Conservation (phyloP, 768 basidiomycete species). For the Lentinula aciculospora region DNA sequence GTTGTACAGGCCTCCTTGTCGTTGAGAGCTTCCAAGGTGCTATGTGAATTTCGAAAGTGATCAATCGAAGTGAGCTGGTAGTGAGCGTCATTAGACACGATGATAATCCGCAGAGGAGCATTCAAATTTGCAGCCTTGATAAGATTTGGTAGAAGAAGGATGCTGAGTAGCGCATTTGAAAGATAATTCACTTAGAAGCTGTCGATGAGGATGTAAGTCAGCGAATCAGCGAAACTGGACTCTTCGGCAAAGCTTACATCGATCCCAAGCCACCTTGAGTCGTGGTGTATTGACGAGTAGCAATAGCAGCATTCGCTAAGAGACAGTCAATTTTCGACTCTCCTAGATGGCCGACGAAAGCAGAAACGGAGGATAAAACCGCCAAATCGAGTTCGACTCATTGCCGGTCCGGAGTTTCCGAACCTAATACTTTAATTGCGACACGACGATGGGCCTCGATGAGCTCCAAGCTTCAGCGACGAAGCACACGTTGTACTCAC, state of each 20-base stretch:
- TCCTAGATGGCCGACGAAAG: neutral
- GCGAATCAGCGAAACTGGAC: neutral
- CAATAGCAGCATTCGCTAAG: neutral
- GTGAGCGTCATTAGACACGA: constrained; percentile 26
- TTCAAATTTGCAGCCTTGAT: constrained; percentile 19
- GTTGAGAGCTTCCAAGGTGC: constrained; percentile 1
- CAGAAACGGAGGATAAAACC: neutral
- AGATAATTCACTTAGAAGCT: constrained; percentile 32
- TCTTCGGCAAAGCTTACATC: constrained; percentile 16
- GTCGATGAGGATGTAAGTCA: neutral
- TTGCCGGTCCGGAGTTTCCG: no score
- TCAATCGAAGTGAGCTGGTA: constrained; percentile 10
- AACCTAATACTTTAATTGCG: no score
- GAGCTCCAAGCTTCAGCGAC: no score
- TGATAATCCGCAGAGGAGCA: constrained; percentile 20
- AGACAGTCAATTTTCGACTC: neutral
- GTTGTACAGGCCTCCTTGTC: neutral
- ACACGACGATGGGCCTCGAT: no score
- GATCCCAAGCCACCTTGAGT: constrained; percentile 31
- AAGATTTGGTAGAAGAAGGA: constrained; percentile 29
- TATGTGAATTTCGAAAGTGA: constrained; percentile 23
- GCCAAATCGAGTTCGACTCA: neutral
- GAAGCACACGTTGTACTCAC: no score
- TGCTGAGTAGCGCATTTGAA: constrained; percentile 26
- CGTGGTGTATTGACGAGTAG: neutral